Percentiles rank a stretch among this genome's conserved stretches.
Conservation (phyloP, 176 grass and related monocot species). For the Alopecurus myosuroides region DNA sequence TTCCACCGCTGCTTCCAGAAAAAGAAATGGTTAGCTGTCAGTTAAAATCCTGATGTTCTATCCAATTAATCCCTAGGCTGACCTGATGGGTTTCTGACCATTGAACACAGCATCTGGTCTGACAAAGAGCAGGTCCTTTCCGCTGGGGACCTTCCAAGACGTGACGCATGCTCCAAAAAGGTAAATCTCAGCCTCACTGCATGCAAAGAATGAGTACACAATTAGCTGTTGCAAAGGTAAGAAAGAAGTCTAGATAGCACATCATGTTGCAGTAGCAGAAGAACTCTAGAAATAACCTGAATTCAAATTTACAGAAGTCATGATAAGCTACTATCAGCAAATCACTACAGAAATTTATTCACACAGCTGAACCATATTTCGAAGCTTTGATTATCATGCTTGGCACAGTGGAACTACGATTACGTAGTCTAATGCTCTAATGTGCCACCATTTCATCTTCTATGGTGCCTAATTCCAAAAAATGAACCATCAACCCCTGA, state of each 20-base stretch:
- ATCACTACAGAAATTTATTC: background rate
- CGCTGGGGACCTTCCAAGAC: constrained; percentile 77
- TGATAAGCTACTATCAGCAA: background rate
- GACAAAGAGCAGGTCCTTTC: constrained; percentile 90
- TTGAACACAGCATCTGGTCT: constrained; percentile 94
- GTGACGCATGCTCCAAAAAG: constrained; percentile 82
- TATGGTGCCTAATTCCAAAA: background rate
- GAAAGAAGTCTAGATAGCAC: background rate
- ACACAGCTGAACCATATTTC: background rate
- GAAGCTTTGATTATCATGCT: background rate
- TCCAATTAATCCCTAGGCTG: background rate
- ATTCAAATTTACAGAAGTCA: background rate
- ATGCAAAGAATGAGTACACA: constrained; percentile 4
- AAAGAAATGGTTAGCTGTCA: constrained; percentile 22
- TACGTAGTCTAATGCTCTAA: background rate
- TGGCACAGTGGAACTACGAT: background rate
- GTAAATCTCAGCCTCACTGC: constrained; percentile 93
- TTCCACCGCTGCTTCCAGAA: constrained; percentile 74
- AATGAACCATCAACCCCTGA: background rate
- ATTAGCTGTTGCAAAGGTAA: constrained; percentile 7
- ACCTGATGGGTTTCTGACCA: constrained; percentile 97
- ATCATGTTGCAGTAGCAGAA: background rate
- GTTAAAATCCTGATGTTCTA: constrained; percentile 17
- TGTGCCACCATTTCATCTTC: background rate
- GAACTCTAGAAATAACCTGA: background rate